A percentile compares a stretch with the other conserved stretches of the same genome.
Conservation (phyloP, 805 yeast genomes). For the Pichia phayaonensis region DNA sequence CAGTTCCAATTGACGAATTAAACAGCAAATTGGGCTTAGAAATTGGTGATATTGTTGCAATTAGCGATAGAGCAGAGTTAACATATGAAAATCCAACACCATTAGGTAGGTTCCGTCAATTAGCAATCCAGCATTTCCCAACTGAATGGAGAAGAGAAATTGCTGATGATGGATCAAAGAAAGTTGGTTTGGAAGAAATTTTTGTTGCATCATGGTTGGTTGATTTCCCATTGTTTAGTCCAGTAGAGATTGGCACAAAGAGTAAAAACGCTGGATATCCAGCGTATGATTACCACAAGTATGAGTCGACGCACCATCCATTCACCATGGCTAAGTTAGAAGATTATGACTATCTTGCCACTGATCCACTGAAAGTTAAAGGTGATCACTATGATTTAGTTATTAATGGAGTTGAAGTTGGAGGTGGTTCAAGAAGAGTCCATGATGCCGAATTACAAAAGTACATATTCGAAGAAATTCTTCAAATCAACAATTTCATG, state of each 20-base stretch:
- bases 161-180: constrained; percentile 13
- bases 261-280: constrained; percentile 41
- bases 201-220: constrained; percentile 77
- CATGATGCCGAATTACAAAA: constrained; percentile 79
- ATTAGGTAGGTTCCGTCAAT: constrained; percentile 74
- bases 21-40: constrained; percentile 33
- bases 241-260: constrained; percentile 37
- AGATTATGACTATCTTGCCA: constrained; percentile 51
- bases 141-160: constrained; percentile 38
- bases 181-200: constrained; percentile 21
- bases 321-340: constrained; percentile 82
- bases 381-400: constrained; percentile 96
- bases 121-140: constrained; percentile 54
- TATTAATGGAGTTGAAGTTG: constrained; percentile 88
- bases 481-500: constrained; percentile 52
- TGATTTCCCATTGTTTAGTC: constrained; percentile 90
- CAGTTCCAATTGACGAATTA: constrained; percentile 15
- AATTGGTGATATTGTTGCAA: constrained; percentile 69
- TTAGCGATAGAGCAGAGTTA: constrained; percentile 60
- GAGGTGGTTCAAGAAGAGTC: constrained; percentile 95
- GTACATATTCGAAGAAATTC: constrained; percentile 57
- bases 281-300: constrained; percentile 38
- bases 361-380: constrained; percentile 53
- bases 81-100: constrained; percentile 95
- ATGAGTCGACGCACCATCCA: constrained; percentile 89